Conservation (phyloP, 495 filamentous ascomycete genomes). For the Hypoxylon lenormandii region DNA sequence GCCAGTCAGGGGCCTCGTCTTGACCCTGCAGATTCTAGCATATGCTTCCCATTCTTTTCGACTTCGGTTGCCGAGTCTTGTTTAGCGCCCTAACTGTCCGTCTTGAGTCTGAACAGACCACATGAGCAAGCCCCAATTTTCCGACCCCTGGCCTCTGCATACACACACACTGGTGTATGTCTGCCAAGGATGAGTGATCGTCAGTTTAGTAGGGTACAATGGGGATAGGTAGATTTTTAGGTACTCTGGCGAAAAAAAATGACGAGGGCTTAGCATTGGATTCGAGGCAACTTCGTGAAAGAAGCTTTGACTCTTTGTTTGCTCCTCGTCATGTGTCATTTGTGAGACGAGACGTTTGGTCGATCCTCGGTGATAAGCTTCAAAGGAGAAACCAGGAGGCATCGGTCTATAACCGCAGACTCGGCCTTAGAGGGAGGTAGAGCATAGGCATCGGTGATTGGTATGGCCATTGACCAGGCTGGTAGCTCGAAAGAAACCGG, state of each 20-base stretch:
- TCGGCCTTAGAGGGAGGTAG: background rate
- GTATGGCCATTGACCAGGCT: slow-evolving; percentile 7
- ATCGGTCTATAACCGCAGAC: background rate
- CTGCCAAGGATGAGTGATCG: slow-evolving; percentile 42
- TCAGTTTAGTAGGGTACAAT: slow-evolving; percentile 31
- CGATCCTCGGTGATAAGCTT: slow-evolving; percentile 15
- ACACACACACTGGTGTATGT: slow-evolving; percentile 39
- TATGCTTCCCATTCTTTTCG: slow-evolving; percentile 26
- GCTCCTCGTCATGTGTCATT: slow-evolving; percentile 14
- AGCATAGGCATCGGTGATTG: background rate
- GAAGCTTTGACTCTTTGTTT: slow-evolving; percentile 20
- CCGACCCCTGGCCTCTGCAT: slow-evolving; percentile 39
- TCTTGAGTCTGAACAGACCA: slow-evolving; percentile 45
- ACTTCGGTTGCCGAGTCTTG: slow-evolving; percentile 48
- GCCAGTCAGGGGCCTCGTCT: slow-evolving; percentile 20
- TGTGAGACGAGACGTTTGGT: slow-evolving; percentile 14
- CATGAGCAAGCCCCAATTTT: slow-evolving; percentile 49
- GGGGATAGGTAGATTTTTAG: slow-evolving; percentile 16
- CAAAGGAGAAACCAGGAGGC: slow-evolving; percentile 4
- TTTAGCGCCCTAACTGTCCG: slow-evolving; percentile 48
- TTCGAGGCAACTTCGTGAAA: slow-evolving; percentile 9
- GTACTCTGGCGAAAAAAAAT: slow-evolving; percentile 4
- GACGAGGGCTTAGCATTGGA: slow-evolving; percentile 17
- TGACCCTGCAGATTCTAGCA: slow-evolving; percentile 44
- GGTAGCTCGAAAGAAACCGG: slow-evolving; percentile 15